Evolutionary conservation across 2,329 filamentous ascomycete species (phyloP), one percentile per base, ranked within the genome.

Genomic region (Thelonectria rubi): DNA sequence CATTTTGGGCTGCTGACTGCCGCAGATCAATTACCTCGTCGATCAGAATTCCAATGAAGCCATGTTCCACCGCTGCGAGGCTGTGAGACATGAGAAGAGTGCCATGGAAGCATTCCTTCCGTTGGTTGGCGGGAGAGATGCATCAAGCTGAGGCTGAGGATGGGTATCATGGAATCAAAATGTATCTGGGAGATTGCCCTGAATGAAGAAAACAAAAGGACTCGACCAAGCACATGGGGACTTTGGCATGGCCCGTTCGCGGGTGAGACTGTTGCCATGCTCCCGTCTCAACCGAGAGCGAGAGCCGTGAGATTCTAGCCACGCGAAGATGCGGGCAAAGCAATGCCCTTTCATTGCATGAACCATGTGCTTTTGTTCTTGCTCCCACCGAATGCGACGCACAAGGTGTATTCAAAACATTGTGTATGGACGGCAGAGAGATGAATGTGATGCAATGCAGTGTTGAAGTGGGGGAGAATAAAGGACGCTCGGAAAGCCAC

Each of bases 91-190:
- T 30, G 26, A 30, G 26, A 6, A 9, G 26, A 8, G 26, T 8
- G 54, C 18, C 11, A 20, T 21, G 21, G 26, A 53, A 24, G 21
- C 37, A 21, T n/a, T 37, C 21, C 30, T 55, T 45, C 57, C 52
- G 52, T 46, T 56, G 8, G 46, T 51, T 18, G 24, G 39, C 52
- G 51, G 58, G 24, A 42, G 40, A 26, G 24, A 45, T 18, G 43
- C 12, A 50, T 40, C 10, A 32, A 34, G 21, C 21, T 45, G 15
- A 20, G 11, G 20, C 42, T 47, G 8, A 32, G 18, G 15, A 37
- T 30, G 26, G 26, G 26, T 8, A 30, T 30, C 26, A 9, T 30
- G 26, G 26, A 30, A 30, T 30, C 26, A 9, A 30, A 30, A 8
- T 30, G 26, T 30, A 9, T 30, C 26, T 30, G 26, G 26, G 26